phyloP scores from a whole-genome alignment of 805 yeast species.

The Naumovozyma baii region DNA sequence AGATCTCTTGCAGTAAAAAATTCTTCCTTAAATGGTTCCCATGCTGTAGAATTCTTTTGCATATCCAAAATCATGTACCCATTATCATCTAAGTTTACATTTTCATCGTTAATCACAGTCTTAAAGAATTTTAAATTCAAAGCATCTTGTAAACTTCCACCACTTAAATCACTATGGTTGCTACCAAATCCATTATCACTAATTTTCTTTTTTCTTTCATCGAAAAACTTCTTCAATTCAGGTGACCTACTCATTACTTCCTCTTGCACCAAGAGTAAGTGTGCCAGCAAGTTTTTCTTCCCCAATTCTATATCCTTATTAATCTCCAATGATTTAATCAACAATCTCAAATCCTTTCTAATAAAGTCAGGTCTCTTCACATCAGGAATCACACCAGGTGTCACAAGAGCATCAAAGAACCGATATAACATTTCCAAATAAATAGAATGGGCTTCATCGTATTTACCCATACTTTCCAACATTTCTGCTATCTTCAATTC shows the following conservation, averaged over 20 bases:
- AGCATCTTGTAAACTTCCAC: background rate
- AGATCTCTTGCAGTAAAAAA: slow-evolving; percentile 69
- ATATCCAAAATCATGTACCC: slow-evolving; percentile 28
- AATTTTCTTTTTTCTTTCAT: slow-evolving; percentile 21
- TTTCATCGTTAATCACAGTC: slow-evolving; percentile 22
- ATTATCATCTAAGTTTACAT: slow-evolving; percentile 22
- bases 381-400: slow-evolving; percentile 29
- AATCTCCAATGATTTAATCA: slow-evolving; percentile 56
- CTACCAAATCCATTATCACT: slow-evolving; percentile 11
- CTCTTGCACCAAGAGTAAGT: slow-evolving; percentile 54
- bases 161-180: slow-evolving; percentile 4
- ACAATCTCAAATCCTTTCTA: slow-evolving; percentile 60
- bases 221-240: slow-evolving; percentile 29
- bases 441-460: slow-evolving; percentile 53
- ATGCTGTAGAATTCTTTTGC: slow-evolving; percentile 39
- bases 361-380: slow-evolving; percentile 45
- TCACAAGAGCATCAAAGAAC: slow-evolving; percentile 45
- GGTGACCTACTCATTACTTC: slow-evolving; percentile 43
- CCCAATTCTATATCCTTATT: slow-evolving; percentile 41
- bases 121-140: slow-evolving; percentile 16
- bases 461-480: slow-evolving; percentile 60
- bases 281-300: slow-evolving; percentile 51
- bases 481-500: slow-evolving; percentile 81
- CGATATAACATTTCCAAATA: slow-evolving; percentile 58
- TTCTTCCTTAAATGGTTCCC: slow-evolving; percentile 72